Evolutionary conservation across 768 basidiomycete species (phyloP).

Genomic region (Tulasnella sp.): DNA sequence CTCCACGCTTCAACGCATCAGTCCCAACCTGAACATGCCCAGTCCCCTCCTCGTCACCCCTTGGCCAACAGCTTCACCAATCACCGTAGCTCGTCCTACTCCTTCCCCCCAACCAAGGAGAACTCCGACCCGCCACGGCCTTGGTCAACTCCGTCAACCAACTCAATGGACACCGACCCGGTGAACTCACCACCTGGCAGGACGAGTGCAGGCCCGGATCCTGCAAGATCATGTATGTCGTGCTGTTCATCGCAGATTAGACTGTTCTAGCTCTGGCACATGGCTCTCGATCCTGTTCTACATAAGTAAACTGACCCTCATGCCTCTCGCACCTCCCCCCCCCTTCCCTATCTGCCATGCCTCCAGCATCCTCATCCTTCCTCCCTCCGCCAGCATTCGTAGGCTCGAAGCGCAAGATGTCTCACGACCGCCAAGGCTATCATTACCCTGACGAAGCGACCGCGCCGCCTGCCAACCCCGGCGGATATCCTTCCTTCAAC

Average conservation of each 20-base stretch:
- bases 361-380: conserved; percentile 16
- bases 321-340: conserved; percentile 3
- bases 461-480: not conserved
- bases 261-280: conserved; percentile 11
- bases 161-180: conserved; percentile 21
- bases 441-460: conserved; percentile 18
- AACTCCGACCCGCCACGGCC: conserved; percentile 32
- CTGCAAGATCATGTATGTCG: conserved; percentile 10
- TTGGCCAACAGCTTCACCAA: conserved; percentile 5
- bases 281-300: conserved; percentile 9
- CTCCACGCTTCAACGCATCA: conserved; percentile 48
- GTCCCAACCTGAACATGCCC: conserved; percentile 27
- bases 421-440: conserved; percentile 41
- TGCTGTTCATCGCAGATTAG: conserved; percentile 1
- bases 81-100: conserved; percentile 7
- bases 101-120: conserved; percentile 27
- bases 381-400: conserved; percentile 24
- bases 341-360: conserved; percentile 7
- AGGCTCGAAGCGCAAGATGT: conserved; percentile 66
- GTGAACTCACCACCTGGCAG: conserved; percentile 24
- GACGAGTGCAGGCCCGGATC: conserved; percentile 16
- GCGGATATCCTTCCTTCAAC: conserved; percentile 4
- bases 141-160: conserved; percentile 17
- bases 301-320: conserved; percentile 10
- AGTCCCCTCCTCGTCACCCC: conserved; percentile 13